Evolutionary conservation across 495 filamentous ascomycete genomes (phyloP).

Genomic region (Daldinia bambusicola): DNA sequence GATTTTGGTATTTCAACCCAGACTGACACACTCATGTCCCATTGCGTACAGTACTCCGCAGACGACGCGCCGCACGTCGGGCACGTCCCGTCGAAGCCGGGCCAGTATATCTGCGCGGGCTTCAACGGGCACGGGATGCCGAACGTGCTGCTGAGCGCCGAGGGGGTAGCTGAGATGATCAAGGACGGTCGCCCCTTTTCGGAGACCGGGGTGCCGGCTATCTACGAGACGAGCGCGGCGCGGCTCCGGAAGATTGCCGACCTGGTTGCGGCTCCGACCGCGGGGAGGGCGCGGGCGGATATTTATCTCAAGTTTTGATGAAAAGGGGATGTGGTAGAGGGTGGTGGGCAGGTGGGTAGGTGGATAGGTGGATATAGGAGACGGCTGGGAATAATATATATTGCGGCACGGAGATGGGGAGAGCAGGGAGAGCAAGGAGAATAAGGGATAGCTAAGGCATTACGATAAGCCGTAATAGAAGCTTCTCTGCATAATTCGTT

Average conservation of each 20-base stretch:
- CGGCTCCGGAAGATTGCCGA: slow-evolving; percentile 45
- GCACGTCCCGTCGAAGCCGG: slow-evolving; percentile 54
- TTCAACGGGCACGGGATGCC: slow-evolving; percentile 65
- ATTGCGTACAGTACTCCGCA: slow-evolving; percentile 45
- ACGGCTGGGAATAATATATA: not conserved
- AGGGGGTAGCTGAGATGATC: slow-evolving; percentile 59
- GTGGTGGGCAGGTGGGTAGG: too few species aligned
- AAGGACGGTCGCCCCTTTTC: slow-evolving; percentile 48
- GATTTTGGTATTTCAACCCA: slow-evolving; percentile 23
- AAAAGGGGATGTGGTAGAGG: not conserved
- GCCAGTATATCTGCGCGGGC: slow-evolving; percentile 59
- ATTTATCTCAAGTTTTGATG: slow-evolving; percentile 34
- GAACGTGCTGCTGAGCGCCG: slow-evolving; percentile 57
- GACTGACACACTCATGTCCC: slow-evolving; percentile 6
- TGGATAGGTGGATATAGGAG: too few species aligned
- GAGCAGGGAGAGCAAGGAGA: not conserved
- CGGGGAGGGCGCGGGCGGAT: slow-evolving; percentile 28
- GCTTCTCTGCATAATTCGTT: not conserved
- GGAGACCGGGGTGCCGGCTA: slow-evolving; percentile 53
- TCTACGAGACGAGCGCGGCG: slow-evolving; percentile 52
- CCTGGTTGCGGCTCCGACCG: slow-evolving; percentile 6
- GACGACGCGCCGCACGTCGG: slow-evolving; percentile 61
- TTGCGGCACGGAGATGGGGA: not conserved
- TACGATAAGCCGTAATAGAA: not conserved
- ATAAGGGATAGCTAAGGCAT: not conserved